Evolutionary conservation across 352 stramenopile species (phyloP), one percentile per base, ranked within the genome.

Genomic region (Globisporangium viniferum): DNA sequence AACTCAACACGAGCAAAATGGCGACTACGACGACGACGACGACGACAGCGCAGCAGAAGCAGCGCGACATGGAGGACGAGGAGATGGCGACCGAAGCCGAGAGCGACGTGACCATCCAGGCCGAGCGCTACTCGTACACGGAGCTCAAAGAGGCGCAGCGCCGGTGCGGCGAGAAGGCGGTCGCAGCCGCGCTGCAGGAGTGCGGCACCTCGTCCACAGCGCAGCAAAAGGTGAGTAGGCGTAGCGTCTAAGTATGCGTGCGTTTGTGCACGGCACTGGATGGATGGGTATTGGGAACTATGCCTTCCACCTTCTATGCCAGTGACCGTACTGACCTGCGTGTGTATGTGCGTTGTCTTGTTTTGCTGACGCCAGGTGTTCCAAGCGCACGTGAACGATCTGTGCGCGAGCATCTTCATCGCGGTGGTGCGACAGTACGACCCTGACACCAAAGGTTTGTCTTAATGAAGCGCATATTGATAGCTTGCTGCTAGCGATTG

Each of bases 121-220:
- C 36, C 33, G 71, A 76, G 57, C 80, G 85, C 49, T 93, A 93
- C 61, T 86, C 83, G 67, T 93, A 90, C 65, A 53, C 80, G 58
- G 85, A 93, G 70, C 85, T 93, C 20, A 93, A 93, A 69, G 77
- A 88, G 63, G 85, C 85, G 69, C 85, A 92, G 75, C 75, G 79
- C 33, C 72, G 81, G 53, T 93, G 85, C 55, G 74, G 75, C 9
- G 82, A 85, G 49, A 87, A 81, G 71, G 87, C 88, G 55, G 75
- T 76, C 54, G 54, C 67, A 3, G 79, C 80, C 20, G 79, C 80
- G 66, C 64, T 91, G 36, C 70, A 69, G 5, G 80, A 88, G 64
- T 88, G 81, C 62, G 76, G 74, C 14, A 71, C 69, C 20, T 77
- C 76, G 56, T 93, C 85, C 5, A 65, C 64, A 0, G 81, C 85